Evolutionary conservation across 2,329 filamentous ascomycete species (phyloP).

Genomic region (Rhinocladiella similis): DNA sequence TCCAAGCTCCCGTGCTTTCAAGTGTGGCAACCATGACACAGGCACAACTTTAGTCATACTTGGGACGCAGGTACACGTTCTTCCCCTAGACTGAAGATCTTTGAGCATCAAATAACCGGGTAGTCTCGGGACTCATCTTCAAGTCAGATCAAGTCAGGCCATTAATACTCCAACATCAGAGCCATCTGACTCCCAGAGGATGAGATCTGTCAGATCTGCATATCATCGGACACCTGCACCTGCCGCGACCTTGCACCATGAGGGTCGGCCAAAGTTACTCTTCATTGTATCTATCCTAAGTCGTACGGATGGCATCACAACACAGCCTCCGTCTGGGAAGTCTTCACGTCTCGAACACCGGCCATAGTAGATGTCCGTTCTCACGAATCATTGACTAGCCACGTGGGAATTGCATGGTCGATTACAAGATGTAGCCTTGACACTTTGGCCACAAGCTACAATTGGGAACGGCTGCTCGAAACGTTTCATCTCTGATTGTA

Average conservation of each 20-base stretch:
- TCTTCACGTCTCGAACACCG: too few relatives aligned
- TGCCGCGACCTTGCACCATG: slow-evolving; percentile 2
- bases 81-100: too few relatives aligned
- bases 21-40: not conserved
- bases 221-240: slow-evolving; percentile 4
- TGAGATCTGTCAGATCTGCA: slow-evolving; percentile 14
- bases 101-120: too few relatives aligned
- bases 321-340: too few relatives aligned
- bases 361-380: too few relatives aligned
- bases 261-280: not conserved
- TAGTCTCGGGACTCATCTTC: not conserved
- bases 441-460: too few relatives aligned
- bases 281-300: not conserved
- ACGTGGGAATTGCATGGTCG: too few relatives aligned
- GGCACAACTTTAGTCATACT: not conserved
- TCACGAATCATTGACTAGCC: too few relatives aligned
- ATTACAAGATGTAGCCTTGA: too few relatives aligned
- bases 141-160: not conserved
- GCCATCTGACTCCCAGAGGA: not conserved
- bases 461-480: too few relatives aligned
- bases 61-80: not conserved
- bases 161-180: not conserved
- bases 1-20: slow-evolving; percentile 3
- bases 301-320: too few relatives aligned
- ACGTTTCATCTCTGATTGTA: slow-evolving; percentile 2